Conservation (phyloP, 441 rosid species). For the Erysimum cheiri region DNA sequence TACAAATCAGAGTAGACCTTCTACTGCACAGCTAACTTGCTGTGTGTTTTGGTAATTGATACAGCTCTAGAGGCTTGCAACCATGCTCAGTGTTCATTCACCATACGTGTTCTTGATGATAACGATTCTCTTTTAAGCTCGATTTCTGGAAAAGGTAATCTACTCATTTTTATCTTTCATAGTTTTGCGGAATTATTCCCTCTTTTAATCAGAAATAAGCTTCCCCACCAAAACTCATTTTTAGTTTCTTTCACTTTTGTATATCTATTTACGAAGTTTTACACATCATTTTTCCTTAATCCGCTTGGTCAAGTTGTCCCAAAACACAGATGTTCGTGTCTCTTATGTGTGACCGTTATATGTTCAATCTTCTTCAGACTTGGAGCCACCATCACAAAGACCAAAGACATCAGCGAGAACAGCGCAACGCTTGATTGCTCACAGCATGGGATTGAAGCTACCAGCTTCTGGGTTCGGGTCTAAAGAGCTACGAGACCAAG, state of each 20-base stretch:
- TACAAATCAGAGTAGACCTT: conserved; percentile 13
- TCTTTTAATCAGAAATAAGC: neutral
- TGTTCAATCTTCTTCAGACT: conserved; percentile 51
- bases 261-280: conserved; percentile 8
- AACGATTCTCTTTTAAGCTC: conserved; percentile 45
- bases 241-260: neutral
- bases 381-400: conserved; percentile 88
- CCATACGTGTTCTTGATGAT: conserved; percentile 45
- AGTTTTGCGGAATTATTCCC: neutral
- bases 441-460: conserved; percentile 85
- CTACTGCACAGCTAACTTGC: conserved; percentile 14
- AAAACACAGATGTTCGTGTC: neutral
- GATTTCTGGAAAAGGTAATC: conserved; percentile 45
- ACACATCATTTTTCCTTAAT: neutral
- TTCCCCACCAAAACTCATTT: neutral
- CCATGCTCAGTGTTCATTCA: conserved; percentile 44
- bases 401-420: conserved; percentile 90
- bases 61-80: conserved; percentile 48
- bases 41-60: conserved; percentile 26
- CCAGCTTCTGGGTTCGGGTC: conserved; percentile 65
- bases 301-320: conserved; percentile 18
- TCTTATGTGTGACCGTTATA: conserved; percentile 10
- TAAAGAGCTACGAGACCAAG: conserved; percentile 71
- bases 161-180: neutral
- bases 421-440: conserved; percentile 90